Evolutionary conservation across 306 rosid genomes (phyloP).

Genomic region (Rosa persica): DNA sequence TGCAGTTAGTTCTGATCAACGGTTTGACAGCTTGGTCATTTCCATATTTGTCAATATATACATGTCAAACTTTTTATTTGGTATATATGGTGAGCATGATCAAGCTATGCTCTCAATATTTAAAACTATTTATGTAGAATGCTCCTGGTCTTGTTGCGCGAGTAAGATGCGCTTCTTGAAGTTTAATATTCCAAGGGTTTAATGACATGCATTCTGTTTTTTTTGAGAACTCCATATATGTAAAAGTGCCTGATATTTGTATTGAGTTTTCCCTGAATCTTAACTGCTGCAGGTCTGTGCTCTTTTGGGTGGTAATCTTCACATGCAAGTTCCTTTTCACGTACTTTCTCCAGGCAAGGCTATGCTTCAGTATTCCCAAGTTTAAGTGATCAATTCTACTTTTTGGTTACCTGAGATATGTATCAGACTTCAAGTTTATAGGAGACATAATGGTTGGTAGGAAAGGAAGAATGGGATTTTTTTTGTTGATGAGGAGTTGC

Average conservation of each 20-base stretch:
- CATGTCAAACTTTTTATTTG: not conserved
- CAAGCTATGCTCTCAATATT: not conserved
- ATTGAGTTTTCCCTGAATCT: not conserved
- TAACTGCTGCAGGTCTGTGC: slow-evolving; percentile 63
- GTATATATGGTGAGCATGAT: not conserved
- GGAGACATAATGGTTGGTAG: not conserved
- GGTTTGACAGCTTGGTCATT: slow-evolving; percentile 1
- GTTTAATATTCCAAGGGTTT: not conserved
- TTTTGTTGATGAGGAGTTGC: not conserved
- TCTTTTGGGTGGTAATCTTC: slow-evolving; percentile 79
- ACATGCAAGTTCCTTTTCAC: slow-evolving; percentile 85
- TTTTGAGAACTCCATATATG: not conserved
- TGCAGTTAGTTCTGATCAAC: not conserved
- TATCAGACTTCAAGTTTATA: slow-evolving; percentile 9
- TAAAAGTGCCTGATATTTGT: slow-evolving; percentile 2
- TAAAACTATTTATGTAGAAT: not conserved
- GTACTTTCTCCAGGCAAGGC: slow-evolving; percentile 92
- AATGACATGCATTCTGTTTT: not conserved
- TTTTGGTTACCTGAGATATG: not conserved
- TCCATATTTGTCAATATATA: not conserved
- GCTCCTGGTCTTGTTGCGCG: not conserved
- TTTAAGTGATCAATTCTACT: not conserved
- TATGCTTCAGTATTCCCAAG: slow-evolving; percentile 3
- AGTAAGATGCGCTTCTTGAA: not conserved
- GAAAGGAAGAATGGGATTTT: not conserved